phyloP scores from a whole-genome alignment of 169 alveolate species.

The Hammondia hammondi region DNA sequence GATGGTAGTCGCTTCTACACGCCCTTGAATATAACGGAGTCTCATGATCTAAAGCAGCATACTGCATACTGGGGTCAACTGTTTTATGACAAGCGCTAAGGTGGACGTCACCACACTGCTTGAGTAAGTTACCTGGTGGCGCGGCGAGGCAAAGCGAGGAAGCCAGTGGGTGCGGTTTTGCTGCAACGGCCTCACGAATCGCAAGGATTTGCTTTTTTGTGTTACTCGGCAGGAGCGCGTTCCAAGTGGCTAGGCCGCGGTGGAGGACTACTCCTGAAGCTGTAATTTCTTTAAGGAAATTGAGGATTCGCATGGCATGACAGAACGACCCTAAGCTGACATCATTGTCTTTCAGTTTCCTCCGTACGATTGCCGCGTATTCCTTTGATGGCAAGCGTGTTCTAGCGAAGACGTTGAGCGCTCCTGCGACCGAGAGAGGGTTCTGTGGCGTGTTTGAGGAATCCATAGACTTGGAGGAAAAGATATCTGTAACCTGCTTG shows the following conservation, averaged over 20 bases:
- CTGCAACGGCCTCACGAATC: neutral
- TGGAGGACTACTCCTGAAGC: neutral
- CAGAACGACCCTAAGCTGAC: neutral
- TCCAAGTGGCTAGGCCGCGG: constrained; percentile 23
- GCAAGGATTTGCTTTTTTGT: neutral
- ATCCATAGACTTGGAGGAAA: neutral
- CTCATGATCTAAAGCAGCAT: too few relatives aligned
- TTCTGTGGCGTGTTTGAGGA: neutral
- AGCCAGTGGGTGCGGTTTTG: neutral
- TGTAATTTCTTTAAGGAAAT: neutral
- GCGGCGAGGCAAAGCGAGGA: neutral
- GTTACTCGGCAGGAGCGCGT: neutral
- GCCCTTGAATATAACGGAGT: too few relatives aligned
- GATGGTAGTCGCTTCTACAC: too few relatives aligned
- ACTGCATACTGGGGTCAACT: too few relatives aligned
- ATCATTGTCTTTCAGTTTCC: neutral
- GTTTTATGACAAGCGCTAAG: too few relatives aligned
- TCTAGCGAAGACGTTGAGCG: neutral
- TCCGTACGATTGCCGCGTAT: neutral
- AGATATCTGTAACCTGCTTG: neutral
- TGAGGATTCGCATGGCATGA: neutral
- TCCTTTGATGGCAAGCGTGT: neutral
- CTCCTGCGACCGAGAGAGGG: neutral
- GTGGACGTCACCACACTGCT: too few relatives aligned
- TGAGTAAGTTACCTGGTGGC: neutral